Conservation (phyloP, 2,329 filamentous ascomycete genomes). For the Botrytis tulipae region DNA sequence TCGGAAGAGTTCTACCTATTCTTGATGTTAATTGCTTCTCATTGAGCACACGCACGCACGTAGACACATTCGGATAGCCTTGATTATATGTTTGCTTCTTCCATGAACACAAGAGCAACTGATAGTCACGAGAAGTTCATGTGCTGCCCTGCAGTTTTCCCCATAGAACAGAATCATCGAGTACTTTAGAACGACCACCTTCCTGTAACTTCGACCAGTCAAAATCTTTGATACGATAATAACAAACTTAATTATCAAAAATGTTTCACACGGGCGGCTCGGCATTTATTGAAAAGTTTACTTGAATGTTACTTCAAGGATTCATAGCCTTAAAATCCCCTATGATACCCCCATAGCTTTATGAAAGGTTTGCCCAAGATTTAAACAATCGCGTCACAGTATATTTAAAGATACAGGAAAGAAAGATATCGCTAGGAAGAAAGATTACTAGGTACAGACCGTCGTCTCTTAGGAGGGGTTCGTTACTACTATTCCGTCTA, state of each 20-base stretch:
- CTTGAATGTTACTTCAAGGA: not conserved
- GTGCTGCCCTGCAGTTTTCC: not conserved
- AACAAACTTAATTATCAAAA: not conserved
- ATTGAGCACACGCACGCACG: not conserved
- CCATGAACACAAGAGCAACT: not conserved
- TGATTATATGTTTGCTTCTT: not conserved
- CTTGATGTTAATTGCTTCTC: not conserved
- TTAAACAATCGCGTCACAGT: not conserved
- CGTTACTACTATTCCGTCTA: not conserved
- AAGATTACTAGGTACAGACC: not conserved
- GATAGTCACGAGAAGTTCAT: not conserved
- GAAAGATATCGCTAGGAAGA: not conserved
- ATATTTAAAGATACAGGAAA: not conserved
- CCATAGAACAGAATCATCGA: slow-evolving; percentile 3
- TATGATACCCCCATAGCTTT: not conserved
- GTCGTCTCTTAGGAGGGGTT: not conserved
- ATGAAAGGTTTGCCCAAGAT: not conserved
- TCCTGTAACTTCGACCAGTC: not conserved
- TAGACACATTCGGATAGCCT: not conserved
- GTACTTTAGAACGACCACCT: not conserved
- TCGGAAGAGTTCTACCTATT: not conserved
- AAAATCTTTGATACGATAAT: not conserved
- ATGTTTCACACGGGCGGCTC: slow-evolving; percentile 12
- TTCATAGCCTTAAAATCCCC: not conserved
- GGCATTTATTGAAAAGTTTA: slow-evolving; percentile 1